Conservation (phyloP, 2,329 filamentous ascomycete species). For the Cladosporium sp. region DNA sequence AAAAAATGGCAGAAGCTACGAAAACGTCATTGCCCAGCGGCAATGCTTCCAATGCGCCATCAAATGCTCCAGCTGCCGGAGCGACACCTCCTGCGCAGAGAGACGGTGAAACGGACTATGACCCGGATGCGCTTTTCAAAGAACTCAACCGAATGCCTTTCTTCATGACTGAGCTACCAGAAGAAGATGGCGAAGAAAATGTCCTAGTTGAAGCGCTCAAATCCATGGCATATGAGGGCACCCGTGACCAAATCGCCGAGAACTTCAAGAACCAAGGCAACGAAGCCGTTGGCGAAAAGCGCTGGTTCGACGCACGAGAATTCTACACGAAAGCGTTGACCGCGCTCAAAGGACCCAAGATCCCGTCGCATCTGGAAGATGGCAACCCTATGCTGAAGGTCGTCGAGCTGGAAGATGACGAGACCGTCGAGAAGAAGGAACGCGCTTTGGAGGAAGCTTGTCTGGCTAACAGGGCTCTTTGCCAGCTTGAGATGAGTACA, state of each 20-base stretch:
- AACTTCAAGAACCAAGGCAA: conserved; percentile 94
- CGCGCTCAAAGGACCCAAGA: conserved; percentile 63
- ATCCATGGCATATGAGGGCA: conserved; percentile 90
- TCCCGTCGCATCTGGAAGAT: conserved; percentile 36
- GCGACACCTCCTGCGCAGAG: conserved; percentile 6
- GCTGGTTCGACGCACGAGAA: conserved; percentile 81
- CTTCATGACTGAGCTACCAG: conserved; percentile 90
- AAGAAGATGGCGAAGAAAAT: conserved; percentile 67
- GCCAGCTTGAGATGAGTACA: conserved; percentile 77
- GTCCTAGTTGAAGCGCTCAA: conserved; percentile 81
- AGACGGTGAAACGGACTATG: conserved; percentile 50
- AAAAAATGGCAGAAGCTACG: conserved; percentile 1
- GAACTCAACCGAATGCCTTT: conserved; percentile 74
- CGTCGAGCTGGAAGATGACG: conserved; percentile 56
- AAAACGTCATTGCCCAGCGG: background rate
- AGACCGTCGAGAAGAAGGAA: conserved; percentile 63
- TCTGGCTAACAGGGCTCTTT: conserved; percentile 84
- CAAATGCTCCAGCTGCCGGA: background rate
- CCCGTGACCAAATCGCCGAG: conserved; percentile 74
- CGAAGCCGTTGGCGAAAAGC: conserved; percentile 72
- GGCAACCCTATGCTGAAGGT: conserved; percentile 50
- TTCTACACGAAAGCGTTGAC: conserved; percentile 87
- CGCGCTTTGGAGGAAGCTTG: conserved; percentile 69
- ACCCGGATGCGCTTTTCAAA: conserved; percentile 61
- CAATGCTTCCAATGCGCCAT: background rate